phyloP scores from a whole-genome alignment of 2,329 filamentous ascomycete species.

The Apiospora saccharicola region DNA sequence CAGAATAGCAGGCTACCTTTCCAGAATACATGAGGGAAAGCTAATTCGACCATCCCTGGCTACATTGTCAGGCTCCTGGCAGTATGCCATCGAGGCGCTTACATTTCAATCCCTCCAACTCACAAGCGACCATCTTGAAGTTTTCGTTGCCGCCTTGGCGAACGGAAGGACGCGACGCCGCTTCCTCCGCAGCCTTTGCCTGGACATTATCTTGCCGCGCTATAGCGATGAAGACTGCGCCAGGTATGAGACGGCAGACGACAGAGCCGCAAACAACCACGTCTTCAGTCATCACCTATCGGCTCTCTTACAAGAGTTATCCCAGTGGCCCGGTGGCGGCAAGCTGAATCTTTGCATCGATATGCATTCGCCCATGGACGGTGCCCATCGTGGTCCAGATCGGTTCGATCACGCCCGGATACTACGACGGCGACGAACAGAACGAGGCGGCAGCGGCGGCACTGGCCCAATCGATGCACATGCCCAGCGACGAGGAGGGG shows the following conservation, averaged over 20 bases:
- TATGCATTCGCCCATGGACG: not conserved
- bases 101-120: not conserved
- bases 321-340: not conserved
- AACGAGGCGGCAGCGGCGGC: not conserved
- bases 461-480: not conserved
- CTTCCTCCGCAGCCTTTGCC: not conserved
- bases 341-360: not conserved
- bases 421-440: not conserved
- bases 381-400: no score
- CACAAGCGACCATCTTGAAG: slow-evolving; percentile 14
- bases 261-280: not conserved
- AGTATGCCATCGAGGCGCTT: slow-evolving; percentile 9
- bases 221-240: not conserved
- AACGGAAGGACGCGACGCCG: no score
- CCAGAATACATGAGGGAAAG: not conserved
- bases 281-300: not conserved
- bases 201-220: not conserved
- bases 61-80: slow-evolving; percentile 12
- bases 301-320: not conserved
- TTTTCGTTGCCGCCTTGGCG: not conserved
- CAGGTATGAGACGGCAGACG: slow-evolving; percentile 9
- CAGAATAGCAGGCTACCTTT: not conserved
- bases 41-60: not conserved
- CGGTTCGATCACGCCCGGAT: no score
- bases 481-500: not conserved